Evolutionary conservation across 306 rosid genomes (phyloP).

Genomic region (Trifolium pratense): DNA sequence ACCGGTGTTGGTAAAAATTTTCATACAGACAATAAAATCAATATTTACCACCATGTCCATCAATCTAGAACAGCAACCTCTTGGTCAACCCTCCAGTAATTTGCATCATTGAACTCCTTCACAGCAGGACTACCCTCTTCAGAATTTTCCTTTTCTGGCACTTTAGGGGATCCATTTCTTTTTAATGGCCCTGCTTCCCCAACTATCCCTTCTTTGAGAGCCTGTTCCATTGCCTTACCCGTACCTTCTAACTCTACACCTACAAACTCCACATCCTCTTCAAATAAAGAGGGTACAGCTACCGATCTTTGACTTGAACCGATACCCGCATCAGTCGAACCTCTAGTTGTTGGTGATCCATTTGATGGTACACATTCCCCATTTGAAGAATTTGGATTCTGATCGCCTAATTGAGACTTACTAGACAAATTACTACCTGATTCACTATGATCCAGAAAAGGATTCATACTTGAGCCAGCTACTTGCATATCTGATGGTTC

Average conservation of each 20-base stretch:
- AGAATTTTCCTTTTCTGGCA: constrained; percentile 67
- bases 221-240: constrained; percentile 93
- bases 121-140: constrained; percentile 69
- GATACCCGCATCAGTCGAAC: constrained; percentile 49
- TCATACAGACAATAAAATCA: constrained; percentile 40
- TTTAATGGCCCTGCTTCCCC: constrained; percentile 96
- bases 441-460: constrained; percentile 70
- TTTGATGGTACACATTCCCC: constrained; percentile 67
- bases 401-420: constrained; percentile 49
- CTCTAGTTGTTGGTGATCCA: constrained; percentile 59
- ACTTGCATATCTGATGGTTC: constrained; percentile 74
- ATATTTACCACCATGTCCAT: constrained; percentile 38
- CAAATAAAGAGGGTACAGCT: constrained; percentile 79
- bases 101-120: constrained; percentile 94
- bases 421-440: constrained; percentile 43
- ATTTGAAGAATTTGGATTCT: constrained; percentile 48
- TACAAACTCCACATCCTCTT: constrained; percentile 93
- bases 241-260: constrained; percentile 93
- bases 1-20: constrained; percentile 46
- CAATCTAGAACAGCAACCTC: constrained; percentile 88
- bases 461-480: constrained; percentile 75
- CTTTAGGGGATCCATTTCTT: constrained; percentile 60
- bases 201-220: constrained; percentile 89
- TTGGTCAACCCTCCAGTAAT: constrained; percentile 97
- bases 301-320: constrained; percentile 51